phyloP scores from a whole-genome alignment of 148 eudicot genomes.

The Rhododendron ferrugineum region DNA sequence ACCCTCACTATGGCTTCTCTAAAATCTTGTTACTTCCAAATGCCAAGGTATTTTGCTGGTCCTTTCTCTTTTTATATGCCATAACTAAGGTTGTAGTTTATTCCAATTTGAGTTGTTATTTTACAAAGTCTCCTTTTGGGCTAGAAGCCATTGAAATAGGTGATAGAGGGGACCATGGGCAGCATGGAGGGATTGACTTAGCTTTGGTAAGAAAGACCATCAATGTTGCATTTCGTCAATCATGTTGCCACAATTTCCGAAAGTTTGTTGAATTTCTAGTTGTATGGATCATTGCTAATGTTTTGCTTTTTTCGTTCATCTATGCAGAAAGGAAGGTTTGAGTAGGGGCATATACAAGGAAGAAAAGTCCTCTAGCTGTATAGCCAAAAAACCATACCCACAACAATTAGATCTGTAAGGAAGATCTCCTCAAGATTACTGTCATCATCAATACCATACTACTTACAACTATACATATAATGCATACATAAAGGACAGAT shows the following conservation, averaged over 20 bases:
- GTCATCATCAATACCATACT: slow-evolving; percentile 52
- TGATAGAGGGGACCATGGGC: slow-evolving; percentile 19
- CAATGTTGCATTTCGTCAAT: slow-evolving; percentile 11
- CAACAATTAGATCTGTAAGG: slow-evolving; percentile 41
- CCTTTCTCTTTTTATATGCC: not conserved
- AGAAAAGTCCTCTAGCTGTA: slow-evolving; percentile 42
- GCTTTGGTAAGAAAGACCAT: slow-evolving; percentile 18
- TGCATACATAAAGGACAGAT: slow-evolving; percentile 65
- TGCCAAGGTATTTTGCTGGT: slow-evolving; percentile 52
- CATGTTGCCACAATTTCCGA: slow-evolving; percentile 24
- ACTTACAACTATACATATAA: slow-evolving; percentile 44
- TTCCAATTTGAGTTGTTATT: not conserved
- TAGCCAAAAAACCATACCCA: slow-evolving; percentile 34
- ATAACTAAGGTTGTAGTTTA: not conserved
- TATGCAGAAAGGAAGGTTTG: slow-evolving; percentile 28
- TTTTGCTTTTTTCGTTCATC: slow-evolving; percentile 9
- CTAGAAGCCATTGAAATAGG: slow-evolving; percentile 70
- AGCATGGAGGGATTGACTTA: slow-evolving; percentile 43
- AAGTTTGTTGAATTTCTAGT: not conserved
- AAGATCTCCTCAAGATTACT: slow-evolving; percentile 45
- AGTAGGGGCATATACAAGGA: slow-evolving; percentile 29
- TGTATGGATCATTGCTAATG: slow-evolving; percentile 13
- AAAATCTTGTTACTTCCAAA: slow-evolving; percentile 27
- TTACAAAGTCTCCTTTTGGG: slow-evolving; percentile 42
- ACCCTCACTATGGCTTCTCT: not conserved